Conservation (phyloP, 2,329 filamentous ascomycete genomes). For the Tolypocladium ovalisporum region DNA sequence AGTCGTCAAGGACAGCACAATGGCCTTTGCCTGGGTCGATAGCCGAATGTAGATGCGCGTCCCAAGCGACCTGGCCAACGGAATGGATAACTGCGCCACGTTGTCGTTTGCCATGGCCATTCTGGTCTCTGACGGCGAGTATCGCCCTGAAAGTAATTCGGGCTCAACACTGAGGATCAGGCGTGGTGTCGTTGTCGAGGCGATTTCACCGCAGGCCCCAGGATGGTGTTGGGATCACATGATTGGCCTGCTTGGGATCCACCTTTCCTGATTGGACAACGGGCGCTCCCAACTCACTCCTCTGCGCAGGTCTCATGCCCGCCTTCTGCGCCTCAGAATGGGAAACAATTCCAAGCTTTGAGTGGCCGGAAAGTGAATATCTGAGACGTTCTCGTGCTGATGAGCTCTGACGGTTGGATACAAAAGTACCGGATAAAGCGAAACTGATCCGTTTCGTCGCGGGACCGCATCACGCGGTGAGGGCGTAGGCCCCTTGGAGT, state of each 20-base stretch:
- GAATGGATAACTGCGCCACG: constrained; percentile 35
- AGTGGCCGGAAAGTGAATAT: background rate
- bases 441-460: background rate
- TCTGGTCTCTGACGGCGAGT: background rate
- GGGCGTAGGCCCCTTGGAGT: background rate
- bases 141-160: background rate
- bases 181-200: background rate
- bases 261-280: constrained; percentile 1
- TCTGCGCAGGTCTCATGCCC: background rate
- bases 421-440: background rate
- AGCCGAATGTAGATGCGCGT: constrained; percentile 51
- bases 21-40: constrained; percentile 44
- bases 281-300: background rate
- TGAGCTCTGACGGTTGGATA: background rate
- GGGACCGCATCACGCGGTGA: background rate
- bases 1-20: constrained; percentile 52
- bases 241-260: constrained; percentile 4
- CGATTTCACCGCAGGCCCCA: background rate
- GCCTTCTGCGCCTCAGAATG: background rate
- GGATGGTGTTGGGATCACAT: constrained; percentile 3
- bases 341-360: background rate
- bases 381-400: background rate
- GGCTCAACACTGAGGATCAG: background rate
- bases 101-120: background rate
- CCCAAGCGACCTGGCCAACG: constrained; percentile 48